These are phyloP conservation scores for Andrographis paniculata DNA, from an alignment of 305 asterid species.

Conservation along the genomic window DNA sequence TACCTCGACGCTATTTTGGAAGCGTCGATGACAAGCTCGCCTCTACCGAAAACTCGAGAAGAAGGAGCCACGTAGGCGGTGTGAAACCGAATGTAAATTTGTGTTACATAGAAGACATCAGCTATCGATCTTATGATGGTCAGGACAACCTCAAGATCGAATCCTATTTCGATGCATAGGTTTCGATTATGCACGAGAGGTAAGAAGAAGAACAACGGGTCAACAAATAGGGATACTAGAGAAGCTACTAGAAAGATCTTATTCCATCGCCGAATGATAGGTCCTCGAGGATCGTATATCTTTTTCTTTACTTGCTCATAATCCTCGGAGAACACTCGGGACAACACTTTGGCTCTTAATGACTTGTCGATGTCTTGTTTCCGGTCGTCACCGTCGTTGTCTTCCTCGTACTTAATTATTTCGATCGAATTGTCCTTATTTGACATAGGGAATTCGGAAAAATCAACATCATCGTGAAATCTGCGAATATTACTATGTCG, in stretches of 20 bases:
- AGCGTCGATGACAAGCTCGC: conserved; percentile 84
- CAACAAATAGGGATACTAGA: conserved; percentile 70
- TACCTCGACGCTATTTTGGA: conserved; percentile 59
- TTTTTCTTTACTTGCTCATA: conserved; percentile 63
- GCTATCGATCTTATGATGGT: conserved; percentile 63
- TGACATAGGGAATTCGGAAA: conserved; percentile 26
- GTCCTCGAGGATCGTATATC: conserved; percentile 87
- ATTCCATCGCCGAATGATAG: conserved; percentile 69
- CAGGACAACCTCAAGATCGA: conserved; percentile 49
- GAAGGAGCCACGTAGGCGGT: conserved; percentile 93
- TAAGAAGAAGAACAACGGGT: conserved; percentile 86
- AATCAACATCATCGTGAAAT: conserved; percentile 51
- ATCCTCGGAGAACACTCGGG: conserved; percentile 90
- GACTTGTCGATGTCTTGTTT: conserved; percentile 37
- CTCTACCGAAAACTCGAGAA: conserved; percentile 94
- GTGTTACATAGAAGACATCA: conserved; percentile 62
- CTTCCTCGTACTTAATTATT: conserved; percentile 43
- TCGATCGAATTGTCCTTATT: conserved; percentile 41
- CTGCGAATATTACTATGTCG: conserved; percentile 20
- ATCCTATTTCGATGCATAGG: conserved; percentile 60
- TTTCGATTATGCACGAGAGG: conserved; percentile 41
- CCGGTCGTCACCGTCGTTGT: conserved; percentile 29
- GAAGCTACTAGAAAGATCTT: conserved; percentile 77
- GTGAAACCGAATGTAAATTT: conserved; percentile 59
- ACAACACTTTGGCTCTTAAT: conserved; percentile 63